Conservation (phyloP, 208 protist species). For the Leishmania tropica region DNA sequence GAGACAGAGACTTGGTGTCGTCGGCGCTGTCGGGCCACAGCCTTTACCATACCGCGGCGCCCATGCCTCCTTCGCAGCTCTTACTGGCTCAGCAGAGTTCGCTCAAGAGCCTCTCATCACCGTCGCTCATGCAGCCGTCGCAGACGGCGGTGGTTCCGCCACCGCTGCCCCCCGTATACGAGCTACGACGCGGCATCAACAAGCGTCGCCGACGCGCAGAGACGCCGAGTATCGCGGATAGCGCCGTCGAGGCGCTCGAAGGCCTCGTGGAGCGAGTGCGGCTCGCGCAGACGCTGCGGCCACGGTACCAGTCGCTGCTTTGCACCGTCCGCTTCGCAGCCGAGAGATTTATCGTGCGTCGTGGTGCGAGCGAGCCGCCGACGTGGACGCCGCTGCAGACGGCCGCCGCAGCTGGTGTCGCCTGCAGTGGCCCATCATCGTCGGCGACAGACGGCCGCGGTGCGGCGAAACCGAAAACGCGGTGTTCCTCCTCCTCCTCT, state of each 20-base stretch:
- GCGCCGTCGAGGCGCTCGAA: slow-evolving; percentile 15
- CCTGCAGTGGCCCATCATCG: neutral
- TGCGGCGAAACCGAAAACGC: neutral
- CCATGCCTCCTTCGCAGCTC: neutral
- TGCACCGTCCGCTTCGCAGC: slow-evolving; percentile 23
- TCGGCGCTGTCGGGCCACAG: neutral
- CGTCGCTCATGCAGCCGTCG: neutral
- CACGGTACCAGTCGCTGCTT: slow-evolving; percentile 26
- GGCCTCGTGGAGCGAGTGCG: slow-evolving; percentile 32
- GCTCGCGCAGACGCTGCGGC: slow-evolving; percentile 33
- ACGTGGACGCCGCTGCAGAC: slow-evolving; percentile 16
- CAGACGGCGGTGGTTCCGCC: neutral
- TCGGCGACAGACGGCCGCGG: neutral
- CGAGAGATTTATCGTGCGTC: slow-evolving; percentile 32
- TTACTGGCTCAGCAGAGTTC: neutral
- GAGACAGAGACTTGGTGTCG: neutral
- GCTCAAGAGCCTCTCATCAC: neutral
- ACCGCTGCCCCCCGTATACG: neutral
- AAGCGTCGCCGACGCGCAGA: slow-evolving; percentile 9
- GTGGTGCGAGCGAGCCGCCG: slow-evolving; percentile 20
- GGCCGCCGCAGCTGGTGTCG: neutral
- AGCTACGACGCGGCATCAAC: slow-evolving; percentile 11
- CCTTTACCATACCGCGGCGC: neutral
- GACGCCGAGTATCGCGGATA: slow-evolving; percentile 7
- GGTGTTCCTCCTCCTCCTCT: neutral